Evolutionary conservation across 805 yeast genomes (phyloP).

Genomic region (Spathaspora hagerdaliae): DNA sequence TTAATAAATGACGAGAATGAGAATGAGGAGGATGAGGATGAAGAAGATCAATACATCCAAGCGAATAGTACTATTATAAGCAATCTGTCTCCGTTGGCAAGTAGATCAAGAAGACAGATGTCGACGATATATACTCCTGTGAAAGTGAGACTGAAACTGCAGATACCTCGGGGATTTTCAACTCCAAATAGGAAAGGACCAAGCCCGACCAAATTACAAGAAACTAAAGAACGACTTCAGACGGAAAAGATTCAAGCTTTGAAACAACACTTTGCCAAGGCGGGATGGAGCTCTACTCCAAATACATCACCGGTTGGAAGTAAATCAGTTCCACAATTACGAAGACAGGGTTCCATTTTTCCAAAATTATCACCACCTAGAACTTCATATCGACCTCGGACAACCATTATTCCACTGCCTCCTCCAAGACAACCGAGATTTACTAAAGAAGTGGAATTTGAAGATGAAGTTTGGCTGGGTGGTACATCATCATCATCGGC

Average conservation of each 20-base stretch:
- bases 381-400: background rate
- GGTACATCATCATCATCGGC: no score
- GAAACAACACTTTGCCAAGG: conserved; percentile 27
- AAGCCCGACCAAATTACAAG: conserved; percentile 36
- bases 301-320: background rate
- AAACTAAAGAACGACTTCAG: conserved; percentile 33
- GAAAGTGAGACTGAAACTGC: background rate
- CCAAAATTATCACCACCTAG: background rate
- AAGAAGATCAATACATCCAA: conserved; percentile 8
- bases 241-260: conserved; percentile 32
- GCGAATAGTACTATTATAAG: conserved; percentile 18
- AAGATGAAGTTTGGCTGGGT: background rate
- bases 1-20: conserved; percentile 8
- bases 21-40: conserved; percentile 3
- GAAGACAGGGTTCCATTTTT: background rate
- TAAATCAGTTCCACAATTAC: background rate
- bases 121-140: background rate
- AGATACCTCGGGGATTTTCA: background rate
- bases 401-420: conserved; percentile 1
- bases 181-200: conserved; percentile 23
- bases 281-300: conserved; percentile 13
- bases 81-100: conserved; percentile 32
- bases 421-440: conserved; percentile 20
- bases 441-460: background rate
- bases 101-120: conserved; percentile 10